phyloP scores from a whole-genome alignment of 2,329 filamentous ascomycete species.

The Amauroascus verrucosus region DNA sequence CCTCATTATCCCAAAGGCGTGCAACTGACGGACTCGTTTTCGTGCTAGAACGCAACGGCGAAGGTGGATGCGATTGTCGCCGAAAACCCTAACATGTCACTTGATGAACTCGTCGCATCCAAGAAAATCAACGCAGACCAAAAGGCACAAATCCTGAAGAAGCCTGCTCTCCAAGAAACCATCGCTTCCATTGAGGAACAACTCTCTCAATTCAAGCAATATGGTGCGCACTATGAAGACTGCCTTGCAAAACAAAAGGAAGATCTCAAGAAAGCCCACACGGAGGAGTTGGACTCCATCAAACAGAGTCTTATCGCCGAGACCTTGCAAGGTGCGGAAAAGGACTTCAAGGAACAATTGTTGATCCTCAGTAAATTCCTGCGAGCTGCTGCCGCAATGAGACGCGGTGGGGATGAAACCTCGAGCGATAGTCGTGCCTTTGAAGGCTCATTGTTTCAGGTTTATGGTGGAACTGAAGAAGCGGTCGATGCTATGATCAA shows the following conservation, averaged over 20 bases:
- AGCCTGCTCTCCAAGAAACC: constrained; percentile 48
- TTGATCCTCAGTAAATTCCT: constrained; percentile 53
- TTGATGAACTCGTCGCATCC: constrained; percentile 52
- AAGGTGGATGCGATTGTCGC: constrained; percentile 52
- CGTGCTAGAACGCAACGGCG: constrained; percentile 43
- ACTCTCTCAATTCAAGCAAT: constrained; percentile 49
- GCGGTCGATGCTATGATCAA: constrained; percentile 51
- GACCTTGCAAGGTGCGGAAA: constrained; percentile 38
- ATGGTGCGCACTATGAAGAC: constrained; percentile 49
- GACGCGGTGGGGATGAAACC: constrained; percentile 48
- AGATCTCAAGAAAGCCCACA: constrained; percentile 45
- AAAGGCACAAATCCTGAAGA: constrained; percentile 53
- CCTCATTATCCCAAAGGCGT: not conserved
- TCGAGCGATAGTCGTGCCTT: constrained; percentile 51
- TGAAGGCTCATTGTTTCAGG: constrained; percentile 52
- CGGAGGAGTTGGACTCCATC: constrained; percentile 45
- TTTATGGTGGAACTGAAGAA: constrained; percentile 52
- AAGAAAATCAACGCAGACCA: constrained; percentile 58
- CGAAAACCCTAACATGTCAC: constrained; percentile 49
- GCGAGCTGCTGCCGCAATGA: constrained; percentile 51
- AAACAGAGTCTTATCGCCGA: constrained; percentile 43
- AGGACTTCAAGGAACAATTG: constrained; percentile 45
- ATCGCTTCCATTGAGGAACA: constrained; percentile 52
- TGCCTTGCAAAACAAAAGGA: constrained; percentile 48
- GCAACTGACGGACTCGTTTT: not conserved